These are phyloP conservation scores for Penicillium macrosclerotiorum DNA, from an alignment of 495 filamentous ascomycete genomes.

Conservation along the genomic window DNA sequence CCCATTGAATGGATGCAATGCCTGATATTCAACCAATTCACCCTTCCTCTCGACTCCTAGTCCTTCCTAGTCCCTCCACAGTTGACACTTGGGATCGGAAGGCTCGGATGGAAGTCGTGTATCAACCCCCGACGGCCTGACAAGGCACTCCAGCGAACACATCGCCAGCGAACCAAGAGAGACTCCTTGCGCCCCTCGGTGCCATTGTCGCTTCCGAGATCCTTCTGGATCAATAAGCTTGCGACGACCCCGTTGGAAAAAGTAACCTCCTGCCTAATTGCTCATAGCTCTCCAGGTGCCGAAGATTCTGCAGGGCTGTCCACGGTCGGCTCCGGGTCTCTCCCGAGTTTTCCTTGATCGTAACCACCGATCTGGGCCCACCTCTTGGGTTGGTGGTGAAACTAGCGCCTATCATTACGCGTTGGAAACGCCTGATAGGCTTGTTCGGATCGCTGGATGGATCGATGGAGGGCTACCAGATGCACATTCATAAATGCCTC, in stretches of 20 bases:
- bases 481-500: background rate
- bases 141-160: background rate
- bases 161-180: slow-evolving; percentile 1
- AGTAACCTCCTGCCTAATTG: slow-evolving; percentile 4
- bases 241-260: background rate
- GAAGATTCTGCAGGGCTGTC: background rate
- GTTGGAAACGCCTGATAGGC: slow-evolving; percentile 7
- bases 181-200: background rate
- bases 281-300: background rate
- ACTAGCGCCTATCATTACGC: background rate
- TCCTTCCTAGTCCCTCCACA: too few relatives aligned
- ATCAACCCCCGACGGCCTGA: background rate
- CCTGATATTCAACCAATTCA: too few relatives aligned
- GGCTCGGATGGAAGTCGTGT: background rate
- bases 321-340: slow-evolving; percentile 8
- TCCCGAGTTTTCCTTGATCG: slow-evolving; percentile 5
- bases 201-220: background rate
- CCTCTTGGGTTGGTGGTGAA: background rate
- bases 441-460: background rate
- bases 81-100: too few relatives aligned
- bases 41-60: too few relatives aligned
- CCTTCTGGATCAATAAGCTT: background rate
- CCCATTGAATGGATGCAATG: too few relatives aligned
- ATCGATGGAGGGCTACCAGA: background rate
- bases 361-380: slow-evolving; percentile 3